Conservation (phyloP, 2,329 filamentous ascomycete genomes). For the Trichoderma sp. region DNA sequence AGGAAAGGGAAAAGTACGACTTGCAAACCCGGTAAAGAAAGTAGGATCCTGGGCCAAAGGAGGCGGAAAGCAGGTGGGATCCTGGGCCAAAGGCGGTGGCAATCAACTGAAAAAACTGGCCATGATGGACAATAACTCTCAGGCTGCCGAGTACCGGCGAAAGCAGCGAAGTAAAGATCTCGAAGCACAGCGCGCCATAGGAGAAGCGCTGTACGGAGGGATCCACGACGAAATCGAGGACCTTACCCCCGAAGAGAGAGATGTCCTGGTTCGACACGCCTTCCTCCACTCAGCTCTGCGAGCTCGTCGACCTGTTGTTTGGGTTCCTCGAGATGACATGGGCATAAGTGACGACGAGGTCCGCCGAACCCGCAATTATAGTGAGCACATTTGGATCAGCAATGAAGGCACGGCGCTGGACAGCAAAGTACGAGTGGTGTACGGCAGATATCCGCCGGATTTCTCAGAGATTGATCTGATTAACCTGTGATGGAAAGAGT, state of each 20-base stretch:
- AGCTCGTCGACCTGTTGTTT: conserved; percentile 80
- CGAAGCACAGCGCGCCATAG: conserved; percentile 70
- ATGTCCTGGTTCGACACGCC: conserved; percentile 78
- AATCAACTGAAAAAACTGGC: conserved; percentile 49
- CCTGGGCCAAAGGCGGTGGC: conserved; percentile 44
- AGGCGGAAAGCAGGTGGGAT: conserved; percentile 32
- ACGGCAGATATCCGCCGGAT: conserved; percentile 81
- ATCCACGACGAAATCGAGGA: conserved; percentile 94
- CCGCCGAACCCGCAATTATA: conserved; percentile 70
- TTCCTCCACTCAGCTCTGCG: conserved; percentile 89
- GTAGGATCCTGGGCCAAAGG: conserved; percentile 47
- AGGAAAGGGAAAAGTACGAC: conserved; percentile 22
- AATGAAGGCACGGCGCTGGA: conserved; percentile 90
- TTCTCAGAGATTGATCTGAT: conserved; percentile 88
- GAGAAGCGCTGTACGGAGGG: conserved; percentile 79
- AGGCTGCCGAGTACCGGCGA: conserved; percentile 48
- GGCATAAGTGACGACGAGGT: conserved; percentile 93
- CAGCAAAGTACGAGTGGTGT: conserved; percentile 77
- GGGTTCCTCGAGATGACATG: conserved; percentile 88
- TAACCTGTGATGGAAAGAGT: conserved; percentile 54
- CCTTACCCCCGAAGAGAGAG: conserved; percentile 83
- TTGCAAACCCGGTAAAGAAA: conserved; percentile 47
- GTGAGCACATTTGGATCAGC: conserved; percentile 84
- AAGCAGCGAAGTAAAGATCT: conserved; percentile 58
- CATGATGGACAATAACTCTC: conserved; percentile 31